Percentiles rank a stretch among this genome's conserved stretches.
Conservation (phyloP, 345 rosid species). For the Eutrema yunnanense region DNA sequence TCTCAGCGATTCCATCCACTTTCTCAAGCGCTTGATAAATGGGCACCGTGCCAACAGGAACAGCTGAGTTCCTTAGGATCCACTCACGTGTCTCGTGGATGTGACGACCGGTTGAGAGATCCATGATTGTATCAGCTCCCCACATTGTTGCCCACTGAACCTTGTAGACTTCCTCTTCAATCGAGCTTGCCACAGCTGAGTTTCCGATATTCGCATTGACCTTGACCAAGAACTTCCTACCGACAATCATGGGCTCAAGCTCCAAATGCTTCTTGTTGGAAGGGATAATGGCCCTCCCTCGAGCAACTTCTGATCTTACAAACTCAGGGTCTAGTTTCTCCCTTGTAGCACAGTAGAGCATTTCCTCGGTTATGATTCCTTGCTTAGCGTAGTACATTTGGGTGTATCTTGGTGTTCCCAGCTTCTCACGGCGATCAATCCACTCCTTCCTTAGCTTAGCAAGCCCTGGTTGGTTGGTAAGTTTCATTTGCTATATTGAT, state of each 20-base stretch:
- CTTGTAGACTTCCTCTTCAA: constrained; percentile 97
- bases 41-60: constrained; percentile 96
- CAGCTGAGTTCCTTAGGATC: constrained; percentile 91
- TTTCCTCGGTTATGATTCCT: constrained; percentile 93
- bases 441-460: constrained; percentile 82
- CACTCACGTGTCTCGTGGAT: constrained; percentile 98
- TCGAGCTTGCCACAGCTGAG: constrained; percentile 92
- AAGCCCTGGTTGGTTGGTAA: constrained; percentile 56
- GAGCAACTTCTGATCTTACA: constrained; percentile 94
- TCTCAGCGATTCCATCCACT: constrained; percentile 86
- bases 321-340: constrained; percentile 98
- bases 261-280: constrained; percentile 96
- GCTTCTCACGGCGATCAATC: constrained; percentile 76
- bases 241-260: constrained; percentile 94
- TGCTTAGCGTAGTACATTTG: constrained; percentile 99
- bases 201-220: constrained; percentile 98
- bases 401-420: constrained; percentile 74
- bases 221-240: constrained; percentile 92
- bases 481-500: not conserved
- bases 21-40: constrained; percentile 98
- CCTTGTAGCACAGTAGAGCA: constrained; percentile 83
- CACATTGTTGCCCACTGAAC: constrained; percentile 99
- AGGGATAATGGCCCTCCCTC: constrained; percentile 95
- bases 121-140: constrained; percentile 99
- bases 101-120: constrained; percentile 96